A percentile compares a stretch with the other conserved stretches of the same genome.
Evolutionary conservation across 345 rosid genomes (phyloP).

Genomic region (Mangifera indica): DNA sequence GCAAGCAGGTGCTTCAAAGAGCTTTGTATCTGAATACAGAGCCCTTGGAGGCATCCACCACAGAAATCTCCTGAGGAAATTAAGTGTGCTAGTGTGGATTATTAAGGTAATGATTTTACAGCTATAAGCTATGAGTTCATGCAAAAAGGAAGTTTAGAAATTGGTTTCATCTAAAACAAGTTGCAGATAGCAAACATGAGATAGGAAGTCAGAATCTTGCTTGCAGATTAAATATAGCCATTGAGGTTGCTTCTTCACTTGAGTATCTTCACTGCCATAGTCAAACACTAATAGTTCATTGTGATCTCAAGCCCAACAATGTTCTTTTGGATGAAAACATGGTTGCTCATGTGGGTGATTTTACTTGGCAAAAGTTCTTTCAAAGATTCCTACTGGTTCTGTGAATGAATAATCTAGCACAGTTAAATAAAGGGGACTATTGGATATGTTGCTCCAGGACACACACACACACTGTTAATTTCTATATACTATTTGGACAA

Average conservation of each 20-base stretch:
- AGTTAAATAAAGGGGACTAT: background rate
- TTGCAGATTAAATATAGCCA: no score
- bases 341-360: no score
- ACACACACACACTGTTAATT: no score
- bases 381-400: background rate
- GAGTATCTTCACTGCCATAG: no score
- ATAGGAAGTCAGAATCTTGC: no score
- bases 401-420: background rate
- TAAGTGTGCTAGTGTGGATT: slow-evolving; percentile 10
- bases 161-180: slow-evolving; percentile 14
- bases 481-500: background rate
- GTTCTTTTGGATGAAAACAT: no score
- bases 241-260: no score
- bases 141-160: slow-evolving; percentile 13
- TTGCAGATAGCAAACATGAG: no score
- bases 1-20: slow-evolving; percentile 21
- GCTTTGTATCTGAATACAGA: slow-evolving; percentile 22
- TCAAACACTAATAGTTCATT: no score
- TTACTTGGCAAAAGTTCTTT: no score
- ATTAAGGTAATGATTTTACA: slow-evolving; percentile 22
- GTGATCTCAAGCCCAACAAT: no score
- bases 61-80: slow-evolving; percentile 18
- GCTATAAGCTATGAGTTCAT: slow-evolving; percentile 21
- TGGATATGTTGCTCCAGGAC: slow-evolving; percentile 16
- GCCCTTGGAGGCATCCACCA: slow-evolving; percentile 19